A percentile compares a stretch with the other conserved stretches of the same genome.
These are phyloP conservation scores for Dactylellina haptotyla DNA, from an alignment of 2,329 filamentous ascomycete genomes.

Conservation along the genomic window DNA sequence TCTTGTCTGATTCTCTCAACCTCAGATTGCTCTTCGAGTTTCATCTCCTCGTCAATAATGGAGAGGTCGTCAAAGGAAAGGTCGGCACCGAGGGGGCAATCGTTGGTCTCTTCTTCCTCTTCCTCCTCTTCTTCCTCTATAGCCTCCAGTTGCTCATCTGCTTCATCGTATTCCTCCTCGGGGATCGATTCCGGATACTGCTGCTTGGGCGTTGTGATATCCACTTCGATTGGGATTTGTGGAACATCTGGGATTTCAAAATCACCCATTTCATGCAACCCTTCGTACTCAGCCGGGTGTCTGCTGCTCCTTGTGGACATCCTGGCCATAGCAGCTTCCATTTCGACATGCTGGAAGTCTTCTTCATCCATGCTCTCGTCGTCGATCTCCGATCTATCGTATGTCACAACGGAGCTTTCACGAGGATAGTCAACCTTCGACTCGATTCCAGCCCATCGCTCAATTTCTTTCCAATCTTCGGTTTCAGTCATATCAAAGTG, in stretches of 20 bases:
- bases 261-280: conserved; percentile 45
- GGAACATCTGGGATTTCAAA: conserved; percentile 31
- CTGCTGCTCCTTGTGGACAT: conserved; percentile 52
- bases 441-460: conserved; percentile 45
- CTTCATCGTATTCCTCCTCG: conserved; percentile 13
- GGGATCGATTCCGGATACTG: conserved; percentile 34
- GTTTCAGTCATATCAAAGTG: conserved; percentile 49
- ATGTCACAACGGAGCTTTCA: conserved; percentile 44
- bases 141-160: background rate
- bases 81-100: conserved; percentile 26
- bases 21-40: conserved; percentile 32
- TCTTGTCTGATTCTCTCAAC: conserved; percentile 25
- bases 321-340: conserved; percentile 40
- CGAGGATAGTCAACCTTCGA: conserved; percentile 33
- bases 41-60: conserved; percentile 44
- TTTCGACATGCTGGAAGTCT: conserved; percentile 45
- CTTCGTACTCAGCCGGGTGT: conserved; percentile 51
- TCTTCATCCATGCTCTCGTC: conserved; percentile 53
- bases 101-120: conserved; percentile 19
- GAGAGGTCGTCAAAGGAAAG: conserved; percentile 33
- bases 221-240: conserved; percentile 14
- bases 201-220: conserved; percentile 46
- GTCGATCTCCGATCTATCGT: conserved; percentile 49
- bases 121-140: conserved; percentile 4
- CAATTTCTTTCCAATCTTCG: conserved; percentile 50